These are phyloP conservation scores for Cyclostephanos tholiformis DNA, from an alignment of 108 stramenopile species.

Conservation along the genomic window DNA sequence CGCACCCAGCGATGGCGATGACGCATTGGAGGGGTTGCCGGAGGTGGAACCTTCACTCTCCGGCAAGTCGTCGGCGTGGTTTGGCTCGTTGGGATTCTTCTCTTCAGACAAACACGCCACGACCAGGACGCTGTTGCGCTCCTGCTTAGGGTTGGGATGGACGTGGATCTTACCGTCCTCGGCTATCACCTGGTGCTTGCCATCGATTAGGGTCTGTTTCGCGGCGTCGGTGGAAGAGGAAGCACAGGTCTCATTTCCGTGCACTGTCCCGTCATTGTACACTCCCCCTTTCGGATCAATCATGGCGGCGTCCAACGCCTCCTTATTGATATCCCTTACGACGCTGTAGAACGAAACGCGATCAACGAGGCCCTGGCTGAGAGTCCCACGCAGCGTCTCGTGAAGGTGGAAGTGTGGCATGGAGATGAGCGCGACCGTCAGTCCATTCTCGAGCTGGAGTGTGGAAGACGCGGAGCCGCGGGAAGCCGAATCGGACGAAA, in stretches of 20 bases:
- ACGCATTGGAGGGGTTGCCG: constrained; percentile 6
- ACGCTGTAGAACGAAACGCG: constrained; percentile 80
- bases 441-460: constrained; percentile 26
- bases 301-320: constrained; percentile 54
- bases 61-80: neutral
- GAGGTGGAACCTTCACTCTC: neutral
- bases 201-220: constrained; percentile 42
- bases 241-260: neutral
- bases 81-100: neutral
- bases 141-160: constrained; percentile 38
- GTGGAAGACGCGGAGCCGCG: neutral
- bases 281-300: constrained; percentile 31
- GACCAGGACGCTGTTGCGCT: constrained; percentile 34
- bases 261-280: constrained; percentile 25
- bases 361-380: constrained; percentile 68
- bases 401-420: constrained; percentile 64
- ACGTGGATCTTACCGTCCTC: constrained; percentile 46
- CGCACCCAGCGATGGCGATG: constrained; percentile 37
- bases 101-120: constrained; percentile 16
- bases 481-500: constrained; percentile 2
- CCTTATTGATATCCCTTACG: constrained; percentile 88
- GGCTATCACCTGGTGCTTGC: constrained; percentile 46
- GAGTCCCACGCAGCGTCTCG: constrained; percentile 54
- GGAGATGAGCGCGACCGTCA: constrained; percentile 27
- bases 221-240: neutral